Evolutionary conservation across 2,329 filamentous ascomycete genomes (phyloP), one percentile per base, ranked within the genome.

Genomic region (Penicillium sp.): DNA sequence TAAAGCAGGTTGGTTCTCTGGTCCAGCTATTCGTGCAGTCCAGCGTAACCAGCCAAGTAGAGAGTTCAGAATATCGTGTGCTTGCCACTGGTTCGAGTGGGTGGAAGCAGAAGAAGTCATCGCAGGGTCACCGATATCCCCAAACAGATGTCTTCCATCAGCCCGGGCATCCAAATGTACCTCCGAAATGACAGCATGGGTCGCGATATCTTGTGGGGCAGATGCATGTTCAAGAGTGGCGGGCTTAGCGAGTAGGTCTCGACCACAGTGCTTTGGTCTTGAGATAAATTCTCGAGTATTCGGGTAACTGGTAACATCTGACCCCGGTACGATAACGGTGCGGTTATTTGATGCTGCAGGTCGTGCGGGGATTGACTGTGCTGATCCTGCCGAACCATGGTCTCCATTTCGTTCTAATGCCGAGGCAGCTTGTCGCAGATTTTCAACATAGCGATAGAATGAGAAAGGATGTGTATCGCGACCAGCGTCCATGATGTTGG

Each of bases 151-250:
- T 25, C n/a, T 22, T 11, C 49, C 63, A 33, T 69, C 64, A 14
- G 70, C 71, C 50, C 68, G 68, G 1, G 70, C 74, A 51, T 75
- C 72, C 7, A 76, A 58, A 53, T 70, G 67, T 9, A 73, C 64
- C 59, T 77, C 74, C 0, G 73, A 75, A 22, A 76, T 69, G 1
- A 77, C 59, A 20, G 75, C 72, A 2, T 70, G 68, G 2, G 73
- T 75, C 6, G 66, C 54, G 26, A 75, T 72, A 18, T 60, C 59
- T 8, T 60, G 53, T n/a, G 54, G 31, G 8, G 49, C 53, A 43
- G 61, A 55, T 2, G 63, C 48, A 47, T 45, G 46, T 11, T 48
- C 44, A 18, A 54, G 35, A 27, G 61, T 55, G 6, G 49, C 25
- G 15, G 54, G 49, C 45, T 55, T 66, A 15, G 63, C 68, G 14